These are phyloP conservation scores for Asterionellopsis glacialis DNA, from an alignment of 108 stramenopile species.

Conservation along the genomic window DNA sequence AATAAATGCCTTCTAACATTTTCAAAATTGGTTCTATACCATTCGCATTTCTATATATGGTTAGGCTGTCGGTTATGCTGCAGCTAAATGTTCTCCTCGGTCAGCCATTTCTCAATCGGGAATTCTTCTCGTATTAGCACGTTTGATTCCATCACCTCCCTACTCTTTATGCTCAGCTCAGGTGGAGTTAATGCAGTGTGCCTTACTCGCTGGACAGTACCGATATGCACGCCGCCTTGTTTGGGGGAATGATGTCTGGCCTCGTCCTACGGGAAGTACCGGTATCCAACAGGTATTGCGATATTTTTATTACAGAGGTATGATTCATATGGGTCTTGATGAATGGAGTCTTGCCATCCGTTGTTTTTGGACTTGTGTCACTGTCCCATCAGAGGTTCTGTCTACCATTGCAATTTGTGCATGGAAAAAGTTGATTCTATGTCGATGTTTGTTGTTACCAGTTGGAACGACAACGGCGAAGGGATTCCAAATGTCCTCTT, in stretches of 20 bases:
- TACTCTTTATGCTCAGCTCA: slow-evolving; percentile 13
- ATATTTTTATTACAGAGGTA: slow-evolving; percentile 61
- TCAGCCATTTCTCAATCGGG: slow-evolving; percentile 33
- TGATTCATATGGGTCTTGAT: slow-evolving; percentile 53
- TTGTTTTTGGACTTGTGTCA: slow-evolving; percentile 61
- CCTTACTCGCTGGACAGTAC: slow-evolving; percentile 49
- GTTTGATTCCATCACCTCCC: slow-evolving; percentile 28
- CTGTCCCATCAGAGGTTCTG: slow-evolving; percentile 37
- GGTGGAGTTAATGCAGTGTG: slow-evolving; percentile 50
- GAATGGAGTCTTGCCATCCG: slow-evolving; percentile 47
- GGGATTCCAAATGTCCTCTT: no score
- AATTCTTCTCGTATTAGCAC: slow-evolving; percentile 35
- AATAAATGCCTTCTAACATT: no score
- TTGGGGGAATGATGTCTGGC: slow-evolving; percentile 22
- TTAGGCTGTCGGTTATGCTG: background rate
- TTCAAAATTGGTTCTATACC: no score
- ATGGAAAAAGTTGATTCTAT: slow-evolving; percentile 68
- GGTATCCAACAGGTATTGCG: slow-evolving; percentile 30
- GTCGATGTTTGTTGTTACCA: slow-evolving; percentile 41
- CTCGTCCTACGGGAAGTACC: slow-evolving; percentile 16
- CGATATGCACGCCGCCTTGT: slow-evolving; percentile 34
- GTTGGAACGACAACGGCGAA: no score
- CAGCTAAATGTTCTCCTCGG: background rate
- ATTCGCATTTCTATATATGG: no score
- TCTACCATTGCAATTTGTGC: slow-evolving; percentile 43